phyloP scores from a whole-genome alignment of 2,329 filamentous ascomycete species.

The Trichoderma hamatum region DNA sequence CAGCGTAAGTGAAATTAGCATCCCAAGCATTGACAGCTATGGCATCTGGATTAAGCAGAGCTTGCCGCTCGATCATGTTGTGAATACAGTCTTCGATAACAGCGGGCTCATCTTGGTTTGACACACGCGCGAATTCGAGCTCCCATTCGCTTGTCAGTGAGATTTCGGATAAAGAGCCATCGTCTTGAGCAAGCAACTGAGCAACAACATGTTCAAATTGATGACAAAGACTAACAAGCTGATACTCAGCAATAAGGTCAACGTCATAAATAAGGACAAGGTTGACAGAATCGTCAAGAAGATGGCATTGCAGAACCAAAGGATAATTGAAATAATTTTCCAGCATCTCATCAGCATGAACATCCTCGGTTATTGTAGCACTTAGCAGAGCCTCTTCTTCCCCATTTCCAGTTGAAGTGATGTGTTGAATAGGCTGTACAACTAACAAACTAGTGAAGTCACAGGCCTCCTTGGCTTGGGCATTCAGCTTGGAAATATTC shows the following conservation, averaged over 20 bases:
- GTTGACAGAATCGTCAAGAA: constrained; percentile 7
- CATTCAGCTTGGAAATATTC: constrained; percentile 30
- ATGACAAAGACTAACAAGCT: constrained; percentile 11
- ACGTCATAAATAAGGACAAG: constrained; percentile 25
- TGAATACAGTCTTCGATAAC: constrained; percentile 22
- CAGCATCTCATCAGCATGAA: constrained; percentile 10
- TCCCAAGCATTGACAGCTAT: constrained; percentile 18
- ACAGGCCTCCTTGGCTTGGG: constrained; percentile 28
- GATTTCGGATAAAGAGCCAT: background rate
- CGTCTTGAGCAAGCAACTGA: constrained; percentile 6
- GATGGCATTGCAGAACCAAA: constrained; percentile 15
- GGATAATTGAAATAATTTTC: constrained; percentile 27
- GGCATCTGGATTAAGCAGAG: background rate
- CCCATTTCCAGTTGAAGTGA: constrained; percentile 2
- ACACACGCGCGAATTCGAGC: background rate
- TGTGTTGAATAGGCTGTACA: constrained; percentile 27
- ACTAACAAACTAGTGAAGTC: constrained; percentile 33
- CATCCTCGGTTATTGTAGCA: background rate
- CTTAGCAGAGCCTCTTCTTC: constrained; percentile 14
- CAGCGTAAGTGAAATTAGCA: constrained; percentile 12
- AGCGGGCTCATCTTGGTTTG: constrained; percentile 2
- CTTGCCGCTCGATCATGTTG: constrained; percentile 4
- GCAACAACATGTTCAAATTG: constrained; percentile 21
- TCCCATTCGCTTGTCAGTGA: constrained; percentile 25
- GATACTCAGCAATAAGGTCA: constrained; percentile 14